Base-by-base conservation (phyloP, 2,329 filamentous ascomycete species). In the Cladophialophora exuberans region DNA sequence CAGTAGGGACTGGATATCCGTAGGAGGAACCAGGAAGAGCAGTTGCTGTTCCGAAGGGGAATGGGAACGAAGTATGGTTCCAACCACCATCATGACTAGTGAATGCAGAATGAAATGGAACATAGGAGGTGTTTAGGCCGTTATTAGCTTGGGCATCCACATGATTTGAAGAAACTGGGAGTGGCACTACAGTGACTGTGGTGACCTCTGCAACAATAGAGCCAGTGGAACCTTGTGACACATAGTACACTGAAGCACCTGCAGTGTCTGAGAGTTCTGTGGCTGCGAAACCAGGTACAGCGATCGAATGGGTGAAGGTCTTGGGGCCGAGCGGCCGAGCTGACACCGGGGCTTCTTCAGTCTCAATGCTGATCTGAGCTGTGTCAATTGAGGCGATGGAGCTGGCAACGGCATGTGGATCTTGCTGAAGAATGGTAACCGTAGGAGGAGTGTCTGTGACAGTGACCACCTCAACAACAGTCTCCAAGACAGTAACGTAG, bases 371-470 rank as follows among this genome's bases (percentile, higher is more conserved):
- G 44, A 60, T 45, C 30, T 54, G 44, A 13, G 44, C 41, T n/a
- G 60, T 59, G 44, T 63, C 61, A 9, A 60, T 20, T 7, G 33
- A 54, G 25, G 59, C 59, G 49, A 55, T 52, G 13, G 43, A 59
- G 17, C 41, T 54, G 11, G 61, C 52, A 43, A 60, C 41, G 15
- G 58, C 56, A 26, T 38, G 38, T 15, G 61, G 60, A 25, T 64
- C 59, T 50, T 58, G 54, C n/a, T 51, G 43, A 46, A 60, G 51
- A 31, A 64, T 62, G 18, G 62, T 64, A 15, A 61, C 54, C 6
- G 54, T 58, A 13, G 53, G 43, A 43, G 58, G 60, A n/a, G 45
- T 26, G 23, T 48, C 30, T 9, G 50, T 51, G 44, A 59, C 41
- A n/a, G n/a, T n/a, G n/a, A n/a, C n/a, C n/a, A n/a, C n/a, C n/a